Conservation (phyloP, 306 rosid genomes). For the Glycyrrhiza uralensis region DNA sequence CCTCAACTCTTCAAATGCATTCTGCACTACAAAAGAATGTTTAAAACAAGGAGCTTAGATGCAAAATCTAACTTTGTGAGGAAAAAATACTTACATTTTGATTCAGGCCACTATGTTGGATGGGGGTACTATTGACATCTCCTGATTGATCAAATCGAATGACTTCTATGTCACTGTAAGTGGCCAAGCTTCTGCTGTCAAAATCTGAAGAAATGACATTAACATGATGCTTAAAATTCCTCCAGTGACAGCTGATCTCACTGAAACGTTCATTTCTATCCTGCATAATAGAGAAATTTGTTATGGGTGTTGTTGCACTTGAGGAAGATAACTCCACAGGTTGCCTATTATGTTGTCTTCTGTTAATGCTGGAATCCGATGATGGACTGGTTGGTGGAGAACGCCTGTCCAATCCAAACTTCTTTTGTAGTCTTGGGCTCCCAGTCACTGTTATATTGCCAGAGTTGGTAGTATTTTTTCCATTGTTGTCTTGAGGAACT, state of each 20-base stretch:
- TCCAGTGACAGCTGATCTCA: slow-evolving; percentile 32
- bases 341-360: slow-evolving; percentile 38
- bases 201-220: slow-evolving; percentile 49
- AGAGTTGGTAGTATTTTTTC: slow-evolving; percentile 32
- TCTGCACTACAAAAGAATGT: slow-evolving; percentile 42
- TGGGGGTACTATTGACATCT: slow-evolving; percentile 19
- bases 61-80: slow-evolving; percentile 3
- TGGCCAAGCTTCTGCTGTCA: slow-evolving; percentile 37
- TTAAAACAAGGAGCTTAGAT: slow-evolving; percentile 15
- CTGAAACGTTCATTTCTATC: slow-evolving; percentile 38
- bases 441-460: slow-evolving; percentile 33
- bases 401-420: slow-evolving; percentile 60
- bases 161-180: slow-evolving; percentile 36
- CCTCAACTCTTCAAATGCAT: slow-evolving; percentile 34
- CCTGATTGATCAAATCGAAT: slow-evolving; percentile 37
- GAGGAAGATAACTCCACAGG: slow-evolving; percentile 37
- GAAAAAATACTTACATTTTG: slow-evolving; percentile 42
- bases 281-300: slow-evolving; percentile 39
- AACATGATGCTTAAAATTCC: slow-evolving; percentile 37
- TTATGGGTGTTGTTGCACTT: slow-evolving; percentile 40
- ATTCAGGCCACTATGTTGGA: slow-evolving; percentile 32
- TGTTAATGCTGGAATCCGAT: slow-evolving; percentile 45
- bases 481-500: slow-evolving; percentile 27
- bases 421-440: slow-evolving; percentile 61
- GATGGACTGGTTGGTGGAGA: slow-evolving; percentile 42